phyloP scores from a whole-genome alignment of 371 early-diverging fungal genomes.

The Cokeromyces recurvatus region DNA sequence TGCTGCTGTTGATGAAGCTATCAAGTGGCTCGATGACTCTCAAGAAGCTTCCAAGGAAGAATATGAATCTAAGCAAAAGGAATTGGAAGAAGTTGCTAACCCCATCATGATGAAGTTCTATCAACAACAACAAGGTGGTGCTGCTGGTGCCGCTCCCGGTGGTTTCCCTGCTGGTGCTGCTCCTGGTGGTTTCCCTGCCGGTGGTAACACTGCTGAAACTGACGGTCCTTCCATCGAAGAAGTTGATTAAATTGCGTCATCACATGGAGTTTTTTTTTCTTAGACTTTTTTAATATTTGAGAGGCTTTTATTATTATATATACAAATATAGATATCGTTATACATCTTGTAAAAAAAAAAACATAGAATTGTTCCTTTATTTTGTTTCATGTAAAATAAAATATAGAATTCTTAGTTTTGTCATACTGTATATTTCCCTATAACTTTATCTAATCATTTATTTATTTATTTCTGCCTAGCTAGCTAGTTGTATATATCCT shows the following conservation, averaged over 20 bases:
- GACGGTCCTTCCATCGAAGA: slow-evolving; percentile 46
- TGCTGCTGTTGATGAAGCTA: slow-evolving; percentile 75
- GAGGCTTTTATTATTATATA: too few species aligned
- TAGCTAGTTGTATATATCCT: too few species aligned
- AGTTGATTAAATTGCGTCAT: slow-evolving; percentile 51
- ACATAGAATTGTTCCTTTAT: too few species aligned
- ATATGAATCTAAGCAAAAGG: slow-evolving; percentile 84
- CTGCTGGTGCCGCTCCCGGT: slow-evolving; percentile 61
- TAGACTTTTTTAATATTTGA: too few species aligned
- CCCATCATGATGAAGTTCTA: slow-evolving; percentile 86
- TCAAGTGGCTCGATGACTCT: slow-evolving; percentile 83
- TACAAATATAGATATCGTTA: too few species aligned
- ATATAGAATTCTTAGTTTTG: too few species aligned
- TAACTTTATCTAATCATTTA: too few species aligned
- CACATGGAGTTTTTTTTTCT: too few species aligned
- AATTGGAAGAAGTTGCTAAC: slow-evolving; percentile 83
- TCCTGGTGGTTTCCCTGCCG: slow-evolving; percentile 65
- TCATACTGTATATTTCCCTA: too few species aligned
- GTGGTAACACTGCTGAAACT: slow-evolving; percentile 70
- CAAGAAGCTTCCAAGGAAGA: slow-evolving; percentile 89
- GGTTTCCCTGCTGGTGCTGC: slow-evolving; percentile 64
- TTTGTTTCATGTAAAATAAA: too few species aligned
- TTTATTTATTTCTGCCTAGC: too few species aligned
- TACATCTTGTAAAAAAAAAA: too few species aligned
- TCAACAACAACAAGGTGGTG: slow-evolving; percentile 51